Evolutionary conservation across 331 rosid genomes (phyloP), one percentile per base, ranked within the genome.

Genomic region (Spiraea crenata): DNA sequence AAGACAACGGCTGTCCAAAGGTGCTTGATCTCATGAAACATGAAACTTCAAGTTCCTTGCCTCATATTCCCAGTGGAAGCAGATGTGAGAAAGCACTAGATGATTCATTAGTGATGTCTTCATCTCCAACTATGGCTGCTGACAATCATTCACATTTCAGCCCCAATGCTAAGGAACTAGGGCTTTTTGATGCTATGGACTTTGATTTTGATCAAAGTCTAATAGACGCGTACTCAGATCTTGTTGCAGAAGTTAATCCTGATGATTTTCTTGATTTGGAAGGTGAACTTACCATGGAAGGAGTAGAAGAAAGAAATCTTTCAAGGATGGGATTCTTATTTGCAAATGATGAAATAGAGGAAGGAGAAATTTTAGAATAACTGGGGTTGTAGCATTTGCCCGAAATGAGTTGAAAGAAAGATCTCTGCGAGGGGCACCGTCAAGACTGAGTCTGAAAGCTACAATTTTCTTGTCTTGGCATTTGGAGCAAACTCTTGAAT

Each of bases 361-460:
- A 93, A 74, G 99, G 99, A 69, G 96, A 93, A 85, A 91, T 93
- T 73, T 57, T 37, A 60, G 89, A 90, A 45, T 91, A 77, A 74
- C 42, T 45, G 68, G 54, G 11, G 7, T 65, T 1, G 0, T 34
- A 9, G 5, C 6, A 63, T 71, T 44, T 25, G 46, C 55, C n/a
- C 44, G 7, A 19, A 58, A 14, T 14, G n/a, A 77, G 69, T 66
- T 45, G 57, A n/a, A 42, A 49, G 41, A 39, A n/a, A 50, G 64
- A 45, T 45, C 46, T 50, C 41, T 41, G 9, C 5, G 57, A 13
- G 62, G 62, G 40, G 73, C 40, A 39, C 12, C 39, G 6, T 9
- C 39, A 25, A 25, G 31, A 25, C 31, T 25, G 1, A 0, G 31
- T 2, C 31, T 25, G 31, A 25, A 25, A 25, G 31, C 31, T 25